Conservation (phyloP, 1,284 basidiomycete genomes). For the Ustilago nuda region DNA sequence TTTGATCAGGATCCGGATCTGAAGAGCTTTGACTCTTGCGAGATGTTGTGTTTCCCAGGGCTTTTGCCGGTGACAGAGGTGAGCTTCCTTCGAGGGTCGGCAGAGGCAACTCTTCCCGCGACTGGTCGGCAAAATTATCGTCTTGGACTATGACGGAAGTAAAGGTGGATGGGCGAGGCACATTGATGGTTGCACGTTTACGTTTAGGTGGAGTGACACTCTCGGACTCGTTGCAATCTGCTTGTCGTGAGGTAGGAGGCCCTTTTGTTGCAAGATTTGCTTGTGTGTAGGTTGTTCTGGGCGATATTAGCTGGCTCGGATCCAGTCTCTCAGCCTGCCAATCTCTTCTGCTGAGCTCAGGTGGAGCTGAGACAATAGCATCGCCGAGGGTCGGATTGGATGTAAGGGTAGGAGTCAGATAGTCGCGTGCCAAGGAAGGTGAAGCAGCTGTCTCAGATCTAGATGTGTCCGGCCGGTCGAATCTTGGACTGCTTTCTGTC, state of each 20-base stretch:
- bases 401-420: slow-evolving; percentile 2
- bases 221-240: background rate
- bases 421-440: background rate
- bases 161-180: background rate
- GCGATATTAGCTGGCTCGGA: background rate
- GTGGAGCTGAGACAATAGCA: background rate
- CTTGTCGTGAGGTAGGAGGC: background rate
- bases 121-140: background rate
- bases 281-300: background rate
- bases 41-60: background rate
- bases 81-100: background rate
- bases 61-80: background rate
- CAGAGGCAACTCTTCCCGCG: background rate
- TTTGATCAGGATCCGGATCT: slow-evolving; percentile 2
- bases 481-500: background rate
- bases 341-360: background rate
- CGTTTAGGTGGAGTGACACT: background rate
- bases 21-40: background rate
- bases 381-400: background rate
- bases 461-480: background rate
- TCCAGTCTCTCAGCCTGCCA: background rate
- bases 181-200: slow-evolving; percentile 1
- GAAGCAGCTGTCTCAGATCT: background rate
- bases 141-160: background rate
- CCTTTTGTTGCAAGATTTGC: background rate